These are phyloP conservation scores for Rhytidiadelphus loreus DNA, from an alignment of 225 moss, liverwort and hornwort genomes.

Conservation along the genomic window DNA sequence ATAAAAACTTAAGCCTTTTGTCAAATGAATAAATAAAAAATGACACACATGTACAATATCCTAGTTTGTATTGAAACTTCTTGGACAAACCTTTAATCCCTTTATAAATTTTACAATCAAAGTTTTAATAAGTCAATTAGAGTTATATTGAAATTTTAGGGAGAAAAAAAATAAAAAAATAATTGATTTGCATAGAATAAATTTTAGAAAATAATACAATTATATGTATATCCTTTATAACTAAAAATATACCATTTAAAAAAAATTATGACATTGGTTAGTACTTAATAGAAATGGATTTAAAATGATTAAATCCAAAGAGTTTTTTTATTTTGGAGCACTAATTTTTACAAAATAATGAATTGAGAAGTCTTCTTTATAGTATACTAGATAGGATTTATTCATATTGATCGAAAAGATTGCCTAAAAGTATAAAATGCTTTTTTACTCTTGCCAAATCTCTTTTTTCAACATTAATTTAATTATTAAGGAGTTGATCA, in stretches of 20 bases:
- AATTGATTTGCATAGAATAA: background rate
- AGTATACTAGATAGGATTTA: background rate
- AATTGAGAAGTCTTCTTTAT: accelerated
- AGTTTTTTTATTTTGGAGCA: background rate
- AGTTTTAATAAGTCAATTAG: background rate
- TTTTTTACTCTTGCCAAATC: background rate
- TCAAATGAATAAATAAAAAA: background rate
- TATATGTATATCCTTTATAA: too few relatives aligned
- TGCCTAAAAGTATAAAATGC: background rate
- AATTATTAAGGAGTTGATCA: background rate
- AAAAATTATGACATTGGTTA: background rate
- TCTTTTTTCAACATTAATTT: background rate
- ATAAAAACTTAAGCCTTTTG: background rate
- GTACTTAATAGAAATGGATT: background rate
- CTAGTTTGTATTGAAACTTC: background rate
- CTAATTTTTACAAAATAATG: background rate
- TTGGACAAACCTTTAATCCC: background rate
- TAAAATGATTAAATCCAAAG: background rate
- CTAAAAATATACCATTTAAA: too few relatives aligned
- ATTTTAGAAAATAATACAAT: background rate
- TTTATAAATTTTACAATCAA: background rate
- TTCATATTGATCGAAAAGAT: background rate
- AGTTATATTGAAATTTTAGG: background rate
- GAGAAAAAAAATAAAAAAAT: background rate
- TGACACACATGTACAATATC: background rate